These are phyloP conservation scores for Babesia sp. DNA, from an alignment of 169 alveolate genomes.

Conservation along the genomic window DNA sequence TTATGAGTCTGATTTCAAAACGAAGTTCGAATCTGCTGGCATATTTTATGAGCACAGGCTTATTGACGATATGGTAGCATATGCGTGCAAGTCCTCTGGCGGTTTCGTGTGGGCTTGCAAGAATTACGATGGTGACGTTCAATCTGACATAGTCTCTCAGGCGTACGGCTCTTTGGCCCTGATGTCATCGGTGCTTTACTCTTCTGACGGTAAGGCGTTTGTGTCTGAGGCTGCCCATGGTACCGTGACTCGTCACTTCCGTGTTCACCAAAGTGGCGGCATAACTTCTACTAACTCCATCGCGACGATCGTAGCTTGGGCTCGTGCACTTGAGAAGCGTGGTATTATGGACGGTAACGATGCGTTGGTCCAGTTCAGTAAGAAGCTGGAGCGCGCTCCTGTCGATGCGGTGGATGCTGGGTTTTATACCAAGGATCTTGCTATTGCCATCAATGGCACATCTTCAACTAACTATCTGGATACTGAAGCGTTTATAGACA, in stretches of 20 bases:
- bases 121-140: constrained; percentile 96
- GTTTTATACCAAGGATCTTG: constrained; percentile 92
- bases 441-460: constrained; percentile 71
- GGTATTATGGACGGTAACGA: constrained; percentile 88
- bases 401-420: constrained; percentile 89
- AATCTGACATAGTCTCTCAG: constrained; percentile 94
- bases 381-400: constrained; percentile 85
- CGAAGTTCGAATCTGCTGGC: constrained; percentile 82
- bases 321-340: constrained; percentile 86
- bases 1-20: constrained; percentile 84
- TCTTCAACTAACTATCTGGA: constrained; percentile 28
- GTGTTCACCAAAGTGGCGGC: constrained; percentile 85
- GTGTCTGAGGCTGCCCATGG: constrained; percentile 97
- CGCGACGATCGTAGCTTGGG: constrained; percentile 95
- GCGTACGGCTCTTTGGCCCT: constrained; percentile 92
- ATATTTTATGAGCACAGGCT: constrained; percentile 91
- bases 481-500: constrained; percentile 68
- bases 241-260: constrained; percentile 93
- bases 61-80: constrained; percentile 97
- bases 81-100: constrained; percentile 89
- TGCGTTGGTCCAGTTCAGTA: constrained; percentile 79
- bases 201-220: constrained; percentile 90
- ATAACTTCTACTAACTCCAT: constrained; percentile 94
- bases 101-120: constrained; percentile 99
- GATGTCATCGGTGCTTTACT: constrained; percentile 92